Conservation (phyloP, 2,329 filamentous ascomycete genomes). For the Botrytis porri region DNA sequence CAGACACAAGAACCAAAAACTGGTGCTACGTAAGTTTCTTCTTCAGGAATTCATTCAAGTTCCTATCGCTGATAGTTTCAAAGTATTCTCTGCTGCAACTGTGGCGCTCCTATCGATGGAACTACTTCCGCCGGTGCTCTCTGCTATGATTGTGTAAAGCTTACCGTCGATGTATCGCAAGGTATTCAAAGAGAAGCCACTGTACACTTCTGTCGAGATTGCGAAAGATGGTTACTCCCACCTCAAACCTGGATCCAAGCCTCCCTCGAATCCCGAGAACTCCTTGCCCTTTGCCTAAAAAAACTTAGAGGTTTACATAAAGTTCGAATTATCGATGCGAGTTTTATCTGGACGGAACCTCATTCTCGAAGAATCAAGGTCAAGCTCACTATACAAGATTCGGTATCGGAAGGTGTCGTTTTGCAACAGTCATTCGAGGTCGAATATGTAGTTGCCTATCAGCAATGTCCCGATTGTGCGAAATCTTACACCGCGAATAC, state of each 20-base stretch:
- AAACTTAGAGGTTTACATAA: constrained; percentile 84
- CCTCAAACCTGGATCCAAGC: constrained; percentile 85
- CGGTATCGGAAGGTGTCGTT: constrained; percentile 59
- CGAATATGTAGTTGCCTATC: constrained; percentile 82
- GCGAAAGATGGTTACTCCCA: constrained; percentile 88
- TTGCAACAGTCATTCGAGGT: constrained; percentile 96
- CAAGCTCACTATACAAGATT: constrained; percentile 87
- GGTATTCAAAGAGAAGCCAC: constrained; percentile 89
- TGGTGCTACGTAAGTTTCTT: constrained; percentile 52
- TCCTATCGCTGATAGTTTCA: constrained; percentile 26
- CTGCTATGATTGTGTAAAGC: constrained; percentile 93
- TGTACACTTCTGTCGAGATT: constrained; percentile 89
- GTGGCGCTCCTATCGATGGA: constrained; percentile 91
- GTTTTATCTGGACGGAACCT: constrained; percentile 97
- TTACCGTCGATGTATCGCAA: constrained; percentile 87
- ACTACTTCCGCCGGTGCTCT: constrained; percentile 81
- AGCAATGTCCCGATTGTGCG: constrained; percentile 91
- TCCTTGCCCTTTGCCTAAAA: constrained; percentile 86
- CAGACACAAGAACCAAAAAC: constrained; percentile 37
- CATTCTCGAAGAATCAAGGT: constrained; percentile 90
- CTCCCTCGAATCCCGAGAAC: constrained; percentile 81
- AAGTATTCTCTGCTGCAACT: constrained; percentile 97
- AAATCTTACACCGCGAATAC: constrained; percentile 97
- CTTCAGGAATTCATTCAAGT: neutral
- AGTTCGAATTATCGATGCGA: constrained; percentile 91